Base-by-base conservation (phyloP, 192 early-diverging fungal genomes). In the Podila epigama region DNA sequence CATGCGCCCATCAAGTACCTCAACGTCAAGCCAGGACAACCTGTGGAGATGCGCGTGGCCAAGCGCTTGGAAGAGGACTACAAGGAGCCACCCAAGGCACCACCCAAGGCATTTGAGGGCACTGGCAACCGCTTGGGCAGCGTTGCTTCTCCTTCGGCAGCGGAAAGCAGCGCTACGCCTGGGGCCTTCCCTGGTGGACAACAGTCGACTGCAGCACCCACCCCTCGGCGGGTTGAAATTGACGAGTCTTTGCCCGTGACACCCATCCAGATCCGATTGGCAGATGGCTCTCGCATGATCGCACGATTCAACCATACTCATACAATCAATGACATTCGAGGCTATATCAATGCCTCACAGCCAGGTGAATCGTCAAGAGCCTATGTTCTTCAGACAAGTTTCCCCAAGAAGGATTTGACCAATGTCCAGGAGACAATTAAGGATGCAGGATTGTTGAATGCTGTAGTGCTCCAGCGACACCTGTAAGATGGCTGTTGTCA, bases 221-320 rank as follows among this genome's bases (percentile, higher is more conserved):
- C 81, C 51, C 0, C 75, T 11, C 25, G 56, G 48, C 28, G 84
- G 56, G 44, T 81, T 94, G 41, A 73, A 6, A 85, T 97, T 33
- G 95, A 99, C 66, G 75, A 86, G 18, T 80, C 66, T 13, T 88
- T 89, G 65, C 97, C 95, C 13, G 84, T 86, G 8, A 97, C 97
- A 6, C 87, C 90, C 32, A 85, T 99, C n/a, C 96, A 97, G 80
- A 88, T 99, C 58, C 87, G 97, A 36, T 79, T 99, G 54, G 93
- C 86, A 6, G 95, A 98, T 67, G 96, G 97, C 22, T 87, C 93
- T 18, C 87, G 94, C 60, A 72, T 96, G 83, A 88, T 97, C n/a
- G 90, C 88, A n/a, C 89, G 89, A 57, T 89, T 93, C 61, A 99
- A 99, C 72, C 94, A 95, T 51, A 90, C 91, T 15, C 94, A 97